Base-by-base conservation (phyloP, 345 rosid species). In the Eucalyptus brandiana region DNA sequence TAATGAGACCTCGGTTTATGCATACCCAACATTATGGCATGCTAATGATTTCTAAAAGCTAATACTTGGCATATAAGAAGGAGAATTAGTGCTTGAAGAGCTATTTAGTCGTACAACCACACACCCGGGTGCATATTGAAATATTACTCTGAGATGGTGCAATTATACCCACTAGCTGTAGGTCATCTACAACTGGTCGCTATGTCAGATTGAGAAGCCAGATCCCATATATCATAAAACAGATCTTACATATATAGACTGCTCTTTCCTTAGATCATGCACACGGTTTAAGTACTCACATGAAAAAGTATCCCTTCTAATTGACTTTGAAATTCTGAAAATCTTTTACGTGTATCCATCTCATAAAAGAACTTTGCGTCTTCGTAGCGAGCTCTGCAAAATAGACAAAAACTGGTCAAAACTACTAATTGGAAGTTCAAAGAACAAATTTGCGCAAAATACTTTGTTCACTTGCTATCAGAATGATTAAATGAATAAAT, bases 301-400 rank as follows among this genome's bases (percentile, higher is more conserved):
- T 97, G 99, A 89, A 97, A 97, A 91, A 97, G 96, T 92, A 97
- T 97, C 89, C 98, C 99, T 90, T 94, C 92, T 42, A 97, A 93
- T 91, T 97, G 98, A 91, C 90, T 91, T 89, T 94, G 95, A 90
- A 97, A 97, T 90, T 95, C 98, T 62, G 93, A 92, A 87, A 97
- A 92, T 40, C 89, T 95, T 90, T 93, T 97, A 58, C 95, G 91
- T 40, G 95, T 94, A 93, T 97, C 99, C 93, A 95, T 92, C 93
- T 93, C 98, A 90, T 97, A 97, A 92, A 97, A 97, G 92, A 97
- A 97, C 92, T 95, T 97, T 44, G 99, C 99, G 91, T 97, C 99
- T 91, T 97, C 99, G 87, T 97, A 97, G 83, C 99, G 99, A 92
- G 99, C 99, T 93, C 99, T 97, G 93, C 91, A 92, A 80, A 90